Percentiles rank a stretch among this genome's conserved stretches.
Evolutionary conservation across 2,329 filamentous ascomycete species (phyloP).

Genomic region (Neopestalotiopsis sp.): DNA sequence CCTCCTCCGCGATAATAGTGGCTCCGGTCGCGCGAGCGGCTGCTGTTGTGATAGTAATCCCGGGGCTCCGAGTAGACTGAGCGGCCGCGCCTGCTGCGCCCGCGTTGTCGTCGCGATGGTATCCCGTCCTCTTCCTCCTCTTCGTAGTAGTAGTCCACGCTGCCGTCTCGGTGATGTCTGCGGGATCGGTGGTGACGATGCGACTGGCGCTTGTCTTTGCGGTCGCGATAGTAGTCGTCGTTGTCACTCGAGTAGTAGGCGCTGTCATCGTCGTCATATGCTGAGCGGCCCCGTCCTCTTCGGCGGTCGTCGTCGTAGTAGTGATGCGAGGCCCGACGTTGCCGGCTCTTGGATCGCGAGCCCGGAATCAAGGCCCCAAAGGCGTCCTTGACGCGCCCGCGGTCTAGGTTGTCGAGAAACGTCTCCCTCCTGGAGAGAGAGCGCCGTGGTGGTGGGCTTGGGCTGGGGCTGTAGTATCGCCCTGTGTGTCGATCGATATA

Average conservation of each 20-base stretch:
- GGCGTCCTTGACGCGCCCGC: slow-evolving; percentile 4
- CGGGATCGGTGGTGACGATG: not conserved
- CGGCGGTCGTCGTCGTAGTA: not conserved
- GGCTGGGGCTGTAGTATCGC: slow-evolving; percentile 10
- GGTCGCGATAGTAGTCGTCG: slow-evolving; percentile 4
- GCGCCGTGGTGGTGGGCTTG: not conserved
- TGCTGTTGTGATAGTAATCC: not conserved
- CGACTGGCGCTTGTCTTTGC: not conserved
- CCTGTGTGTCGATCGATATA: not conserved
- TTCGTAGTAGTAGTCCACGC: slow-evolving; percentile 5
- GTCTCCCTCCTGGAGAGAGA: not conserved
- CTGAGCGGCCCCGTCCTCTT: not conserved
- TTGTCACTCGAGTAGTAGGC: not conserved
- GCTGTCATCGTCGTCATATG: not conserved
- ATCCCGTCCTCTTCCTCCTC: slow-evolving; percentile 5
- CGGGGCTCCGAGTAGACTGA: slow-evolving; percentile 8
- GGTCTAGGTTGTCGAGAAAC: slow-evolving; percentile 5
- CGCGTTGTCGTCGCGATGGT: not conserved
- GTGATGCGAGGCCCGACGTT: not conserved
- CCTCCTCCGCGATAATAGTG: not conserved
- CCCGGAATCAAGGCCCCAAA: not conserved
- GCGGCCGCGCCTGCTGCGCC: not conserved
- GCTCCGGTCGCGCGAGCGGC: not conserved
- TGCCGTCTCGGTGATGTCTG: not conserved
- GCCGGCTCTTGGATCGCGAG: not conserved